Base-by-base conservation (phyloP, 495 filamentous ascomycete genomes). In the Hyaloscypha bicolor region DNA sequence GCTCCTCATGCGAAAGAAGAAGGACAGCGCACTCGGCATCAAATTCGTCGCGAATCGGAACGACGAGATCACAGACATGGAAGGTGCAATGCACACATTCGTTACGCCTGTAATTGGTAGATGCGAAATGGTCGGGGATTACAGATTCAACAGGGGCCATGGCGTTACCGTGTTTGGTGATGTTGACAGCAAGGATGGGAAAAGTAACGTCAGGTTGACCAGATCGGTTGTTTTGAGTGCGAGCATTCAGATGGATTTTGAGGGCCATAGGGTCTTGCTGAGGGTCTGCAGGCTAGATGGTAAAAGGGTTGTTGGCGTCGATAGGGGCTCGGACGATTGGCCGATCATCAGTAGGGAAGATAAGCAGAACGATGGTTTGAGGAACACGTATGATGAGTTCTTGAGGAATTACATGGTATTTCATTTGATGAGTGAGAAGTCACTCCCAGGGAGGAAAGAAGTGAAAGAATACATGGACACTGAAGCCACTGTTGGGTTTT, bases 71-170 rank as follows among this genome's bases (percentile, higher is more conserved):
- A 73, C 71, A 6, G 63, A 73, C 59, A 70, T 70, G 67, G 71
- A 73, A 48, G 71, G 71, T 37, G 67, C 67, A 8, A 61, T 73
- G 64, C 71, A 73, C 35, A 68, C 60, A 19, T 73, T 70, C 35
- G 64, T 73, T 35, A 73, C 67, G 31, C 71, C 71, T 9, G 62
- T 73, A 12, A 62, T 69, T 2, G 12, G 22, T 30, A 62, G 61
- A 22, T 70, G 67, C 65, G 67, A 67, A 48, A 68, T 73, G 39
- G 37, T 37, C 21, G 71, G 71, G 42, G 71, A 73, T 62, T 73
- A 73, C 56, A 37, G 22, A 0, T 70, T 59, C 29, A 35, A 62
- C 21, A 6, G 1, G 1, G 68, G 71, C 11, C 71, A 73, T 63
- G 67, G 68, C 6, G 45, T 73, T 22, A 51, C 14, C 21, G 42